These are phyloP conservation scores for Bondarzewia mesenterica DNA, from an alignment of 1,284 basidiomycete genomes.

Conservation along the genomic window DNA sequence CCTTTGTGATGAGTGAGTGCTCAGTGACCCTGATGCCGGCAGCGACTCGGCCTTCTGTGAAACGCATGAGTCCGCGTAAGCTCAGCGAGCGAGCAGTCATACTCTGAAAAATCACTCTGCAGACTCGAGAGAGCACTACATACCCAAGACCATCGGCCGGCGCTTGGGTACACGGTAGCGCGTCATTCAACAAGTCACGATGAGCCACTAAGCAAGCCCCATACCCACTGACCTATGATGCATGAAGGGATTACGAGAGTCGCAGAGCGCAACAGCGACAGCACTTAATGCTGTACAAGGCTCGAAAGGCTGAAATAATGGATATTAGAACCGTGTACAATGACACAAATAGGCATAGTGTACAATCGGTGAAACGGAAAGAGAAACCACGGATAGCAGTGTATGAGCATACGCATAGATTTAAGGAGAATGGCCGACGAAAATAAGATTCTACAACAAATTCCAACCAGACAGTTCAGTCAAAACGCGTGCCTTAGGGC, in stretches of 20 bases:
- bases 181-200: background rate
- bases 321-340: too few relatives aligned
- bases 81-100: background rate
- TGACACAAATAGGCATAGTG: too few relatives aligned
- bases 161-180: background rate
- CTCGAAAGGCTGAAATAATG: background rate
- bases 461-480: background rate
- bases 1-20: too few relatives aligned
- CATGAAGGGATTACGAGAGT: background rate
- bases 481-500: background rate
- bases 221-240: too few relatives aligned
- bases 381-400: background rate
- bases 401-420: background rate
- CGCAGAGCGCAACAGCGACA: background rate
- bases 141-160: background rate
- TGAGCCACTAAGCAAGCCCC: too few relatives aligned
- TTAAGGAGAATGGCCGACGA: background rate
- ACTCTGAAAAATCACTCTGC: background rate
- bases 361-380: too few relatives aligned
- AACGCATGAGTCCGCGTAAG: background rate
- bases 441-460: background rate
- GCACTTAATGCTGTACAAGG: background rate
- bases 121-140: background rate
- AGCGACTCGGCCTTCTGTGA: too few relatives aligned
- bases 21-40: background rate